Evolutionary conservation across 495 filamentous ascomycete genomes (phyloP), one percentile per base, ranked within the genome.

Genomic region (Hypoxylon subgilvum): DNA sequence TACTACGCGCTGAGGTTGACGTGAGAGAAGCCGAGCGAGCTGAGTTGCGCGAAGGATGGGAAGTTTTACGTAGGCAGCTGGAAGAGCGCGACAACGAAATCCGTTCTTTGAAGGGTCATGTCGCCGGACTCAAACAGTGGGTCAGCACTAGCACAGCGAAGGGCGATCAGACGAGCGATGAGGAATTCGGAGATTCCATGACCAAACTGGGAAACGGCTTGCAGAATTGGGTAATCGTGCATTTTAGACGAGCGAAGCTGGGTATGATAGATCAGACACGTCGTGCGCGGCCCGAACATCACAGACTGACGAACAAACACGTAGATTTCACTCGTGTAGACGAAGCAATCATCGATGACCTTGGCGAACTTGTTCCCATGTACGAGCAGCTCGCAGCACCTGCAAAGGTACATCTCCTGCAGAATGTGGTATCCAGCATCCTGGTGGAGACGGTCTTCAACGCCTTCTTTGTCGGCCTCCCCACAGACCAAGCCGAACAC

Each of bases 171-270:
- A 75, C 76, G 30, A 81, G 77, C 45, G 82, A 84, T 53, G 81
- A 84, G 66, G 76, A 77, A 22, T 74, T 84, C 58, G 76, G 69
- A 19, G 76, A 79, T 42, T 61, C 67, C 14, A 74, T 79, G 74
- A 60, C 70, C 46, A 72, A 70, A 62, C 56, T 84, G 40, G 79
- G 77, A 23, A 82, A 82, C 63, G 75, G 75, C 44, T 66, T 84
- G 69, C 82, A 84, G 71, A 82, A 82, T 57, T 84, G 82, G 82
- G 76, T 81, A 8, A 76, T 84, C 47, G 73, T 76, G 17, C 72
- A 80, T 66, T 84, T 84, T 42, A 71, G 82, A 53, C 74, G 74
- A 66, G 73, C 74, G 4, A 81, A 70, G 62, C 66, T 83, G 59
- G 76, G 79, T 80, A 67, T 19, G 75, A 66, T 52, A 39, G 23